Percentiles rank a stretch among this genome's conserved stretches.
Evolutionary conservation across 2,329 filamentous ascomycete genomes (phyloP).

Genomic region (Chrysosporium queenslandicum): DNA sequence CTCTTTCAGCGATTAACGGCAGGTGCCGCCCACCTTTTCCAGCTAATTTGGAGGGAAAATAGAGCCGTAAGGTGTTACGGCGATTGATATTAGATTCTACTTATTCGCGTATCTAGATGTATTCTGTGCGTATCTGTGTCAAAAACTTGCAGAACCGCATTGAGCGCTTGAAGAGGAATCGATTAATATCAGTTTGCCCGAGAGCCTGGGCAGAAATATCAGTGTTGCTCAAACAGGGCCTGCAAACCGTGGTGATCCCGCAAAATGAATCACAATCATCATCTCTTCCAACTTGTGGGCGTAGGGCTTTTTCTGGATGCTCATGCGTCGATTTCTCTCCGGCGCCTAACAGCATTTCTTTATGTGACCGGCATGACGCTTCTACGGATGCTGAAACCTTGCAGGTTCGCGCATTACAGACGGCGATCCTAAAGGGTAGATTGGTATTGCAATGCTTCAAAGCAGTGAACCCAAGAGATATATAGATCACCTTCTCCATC

Average conservation of each 20-base stretch:
- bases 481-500: background rate
- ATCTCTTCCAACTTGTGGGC: too few species aligned
- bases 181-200: slow-evolving; percentile 7
- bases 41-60: slow-evolving; percentile 6
- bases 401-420: too few species aligned
- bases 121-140: slow-evolving; percentile 9
- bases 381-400: too few species aligned
- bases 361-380: too few species aligned
- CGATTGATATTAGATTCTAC: background rate
- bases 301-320: too few species aligned
- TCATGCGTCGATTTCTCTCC: too few species aligned
- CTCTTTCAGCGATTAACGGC: background rate
- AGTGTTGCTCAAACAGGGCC: background rate
- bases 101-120: slow-evolving; percentile 4
- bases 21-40: slow-evolving; percentile 14
- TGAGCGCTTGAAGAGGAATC: slow-evolving; percentile 5
- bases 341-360: too few species aligned
- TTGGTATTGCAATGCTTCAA: too few species aligned
- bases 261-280: too few species aligned
- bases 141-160: background rate
- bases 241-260: background rate
- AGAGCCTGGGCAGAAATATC: background rate
- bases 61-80: slow-evolving; percentile 1
- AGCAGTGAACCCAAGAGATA: background rate
- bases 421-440: too few species aligned